Base-by-base conservation (phyloP, 495 filamentous ascomycete genomes). In the Cercophora scortea region DNA sequence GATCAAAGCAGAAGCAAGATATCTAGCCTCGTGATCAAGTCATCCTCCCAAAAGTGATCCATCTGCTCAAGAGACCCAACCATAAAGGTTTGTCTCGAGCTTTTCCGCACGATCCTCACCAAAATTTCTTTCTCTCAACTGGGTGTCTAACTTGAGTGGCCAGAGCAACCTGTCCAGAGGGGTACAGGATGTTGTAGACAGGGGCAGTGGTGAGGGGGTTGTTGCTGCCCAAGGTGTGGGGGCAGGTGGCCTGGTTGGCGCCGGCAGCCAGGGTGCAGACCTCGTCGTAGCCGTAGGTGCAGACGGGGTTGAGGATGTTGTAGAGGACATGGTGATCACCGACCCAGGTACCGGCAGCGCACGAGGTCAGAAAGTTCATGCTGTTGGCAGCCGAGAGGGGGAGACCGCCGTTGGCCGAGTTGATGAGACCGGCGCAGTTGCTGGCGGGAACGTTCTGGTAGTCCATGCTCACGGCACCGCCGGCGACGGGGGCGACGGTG, bases 341-440 rank as follows among this genome's bases (percentile, higher is more conserved):
- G 1, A 70, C 68, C 61, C 56, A 72, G 25, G 25, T 25, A 48
- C 61, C 66, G 38, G 17, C 50, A 10, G 70, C 60, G 50, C 70
- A 75, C 41, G 54, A 61, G 7, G 63, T 51, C 5, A 75, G 46
- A 34, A 61, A 75, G 42, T 71, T 70, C 60, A 75, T 72, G 54
- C 66, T 68, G 56, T 72, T 75, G 8, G 70, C 54, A 1, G 63
- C 71, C 34, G 60, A 64, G 15, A 75, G 63, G 0, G 71, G 66
- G 3, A 75, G 58, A 41, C 63, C 64, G 44, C 54, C 46, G 9
- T 54, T 56, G 35, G 56, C 43, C 13, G 43, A 17, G 43, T 32
- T 8, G 53, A 75, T 52, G 35, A 71, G 56, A 44, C 50, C 42
- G 9, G 58, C 45, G 50, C 70, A 73, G 1, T 61, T 50, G 3